Evolutionary conservation across 805 yeast genomes (phyloP), one percentile per base, ranked within the genome.

Genomic region (Wickerhamiella kurtzmanii): DNA sequence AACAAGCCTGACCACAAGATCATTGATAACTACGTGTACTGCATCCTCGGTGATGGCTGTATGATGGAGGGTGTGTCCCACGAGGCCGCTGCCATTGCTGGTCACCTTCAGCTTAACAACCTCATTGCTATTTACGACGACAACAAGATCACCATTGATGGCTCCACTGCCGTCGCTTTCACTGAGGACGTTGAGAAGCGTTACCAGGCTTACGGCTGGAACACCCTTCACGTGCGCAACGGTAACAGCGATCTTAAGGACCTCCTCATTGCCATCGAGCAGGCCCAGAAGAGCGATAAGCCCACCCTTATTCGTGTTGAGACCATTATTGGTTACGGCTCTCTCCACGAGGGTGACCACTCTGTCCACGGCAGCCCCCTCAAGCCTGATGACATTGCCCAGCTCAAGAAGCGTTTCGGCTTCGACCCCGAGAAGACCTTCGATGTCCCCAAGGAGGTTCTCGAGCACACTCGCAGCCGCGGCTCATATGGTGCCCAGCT

Each of bases 1-100:
- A 87, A 88, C 81, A 85, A 83, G 74, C 94, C 95, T 59, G 82
- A 74, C 61, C 76, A 67, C 68, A 69, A 75, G 41, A 58, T 89
- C 49, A 75, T 88, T 48, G 83, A 85, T 71, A 76, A 77, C 66
- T 76, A 72, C 75, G 79, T 87, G 53, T 89, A 79, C 70, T 67
- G 69, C 58, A 79, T 89, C 72, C 70, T 88, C 51, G 98, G 98
- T 72, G 98, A 89, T 60, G 98, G 97, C 60, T 89, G 98, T 74
- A 75, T 89, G 74, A 82, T 81, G 87, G 98, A 89, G 74, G 98
- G 98, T 77, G 86, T 89, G 53, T 76, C 96, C 51, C 77, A 92
- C 50, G 98, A 89, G 75, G 92, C 96, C 48, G 76, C 77, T 58
- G 89, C 98, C 35, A 70, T 88, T 51, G 98, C 98, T 54, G 98